Evolutionary conservation across 2,329 filamentous ascomycete species (phyloP).

Genomic region (Aspergillus novoparasiticus): DNA sequence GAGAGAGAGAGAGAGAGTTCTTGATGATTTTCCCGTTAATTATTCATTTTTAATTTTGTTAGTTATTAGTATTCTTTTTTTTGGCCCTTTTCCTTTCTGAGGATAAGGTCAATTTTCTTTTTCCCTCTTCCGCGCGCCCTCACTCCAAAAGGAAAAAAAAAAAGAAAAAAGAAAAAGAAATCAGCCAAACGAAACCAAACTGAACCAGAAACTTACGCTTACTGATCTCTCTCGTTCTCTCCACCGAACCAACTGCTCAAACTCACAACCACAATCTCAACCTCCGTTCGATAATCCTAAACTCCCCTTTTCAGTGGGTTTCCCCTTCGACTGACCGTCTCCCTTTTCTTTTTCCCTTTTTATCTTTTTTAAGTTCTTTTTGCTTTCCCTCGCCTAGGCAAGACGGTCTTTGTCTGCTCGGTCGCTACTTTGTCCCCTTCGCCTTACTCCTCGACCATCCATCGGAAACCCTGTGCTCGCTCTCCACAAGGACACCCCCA

Average conservation of each 20-base stretch:
- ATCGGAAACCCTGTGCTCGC: conserved; percentile 12
- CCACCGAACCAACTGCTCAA: conserved; percentile 1
- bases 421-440: conserved; percentile 1
- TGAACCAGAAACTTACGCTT: conserved; percentile 11
- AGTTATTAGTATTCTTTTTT: not conserved
- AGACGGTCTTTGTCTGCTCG: conserved; percentile 7
- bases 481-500: conserved; percentile 21
- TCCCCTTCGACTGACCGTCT: conserved; percentile 9
- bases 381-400: conserved; percentile 4
- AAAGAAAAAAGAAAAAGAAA: not conserved
- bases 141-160: not conserved
- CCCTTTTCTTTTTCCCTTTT: conserved; percentile 2
- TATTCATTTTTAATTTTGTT: not conserved
- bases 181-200: not conserved
- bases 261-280: not conserved
- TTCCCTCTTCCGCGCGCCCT: not conserved
- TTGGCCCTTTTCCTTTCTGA: not conserved
- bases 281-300: not conserved
- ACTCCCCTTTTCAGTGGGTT: conserved; percentile 19
- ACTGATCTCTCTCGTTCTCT: conserved; percentile 12
- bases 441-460: conserved; percentile 7
- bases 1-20: not conserved
- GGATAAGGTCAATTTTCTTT: not conserved
- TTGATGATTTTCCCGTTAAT: not conserved
- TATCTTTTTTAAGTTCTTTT: not conserved